phyloP scores from a whole-genome alignment of 2,329 filamentous ascomycete genomes.

The Sclerotinia spermophila region DNA sequence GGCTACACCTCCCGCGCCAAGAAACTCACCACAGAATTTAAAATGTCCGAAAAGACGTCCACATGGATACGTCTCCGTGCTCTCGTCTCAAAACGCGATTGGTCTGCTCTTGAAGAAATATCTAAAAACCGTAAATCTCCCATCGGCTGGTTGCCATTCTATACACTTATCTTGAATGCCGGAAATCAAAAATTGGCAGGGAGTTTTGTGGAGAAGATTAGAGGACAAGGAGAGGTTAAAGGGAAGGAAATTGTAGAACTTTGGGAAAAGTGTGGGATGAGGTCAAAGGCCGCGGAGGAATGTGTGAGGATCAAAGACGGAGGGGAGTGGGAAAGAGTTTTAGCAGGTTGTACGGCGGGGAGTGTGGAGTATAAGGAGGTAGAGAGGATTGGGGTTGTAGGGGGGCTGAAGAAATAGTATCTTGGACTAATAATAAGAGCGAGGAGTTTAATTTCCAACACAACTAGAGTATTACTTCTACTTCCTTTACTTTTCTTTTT shows the following conservation, averaged over 20 bases:
- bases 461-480: neutral
- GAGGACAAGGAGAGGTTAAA: constrained; percentile 86
- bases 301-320: constrained; percentile 78
- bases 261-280: constrained; percentile 95
- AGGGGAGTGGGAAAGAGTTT: constrained; percentile 68
- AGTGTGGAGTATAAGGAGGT: constrained; percentile 71
- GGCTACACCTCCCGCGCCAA: constrained; percentile 81
- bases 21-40: constrained; percentile 89
- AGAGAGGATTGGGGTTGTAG: constrained; percentile 65
- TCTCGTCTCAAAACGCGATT: constrained; percentile 84
- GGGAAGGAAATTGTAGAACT: constrained; percentile 61
- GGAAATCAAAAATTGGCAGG: constrained; percentile 86
- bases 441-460: neutral
- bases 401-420: constrained; percentile 46
- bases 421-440: neutral
- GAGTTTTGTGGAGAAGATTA: constrained; percentile 95
- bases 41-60: constrained; percentile 82
- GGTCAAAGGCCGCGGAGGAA: constrained; percentile 86
- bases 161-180: constrained; percentile 80
- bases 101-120: constrained; percentile 87
- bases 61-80: constrained; percentile 87
- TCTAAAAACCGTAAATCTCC: constrained; percentile 75
- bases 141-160: constrained; percentile 96
- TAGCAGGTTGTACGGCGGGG: constrained; percentile 67
- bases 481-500: neutral